These are phyloP conservation scores for Candida adriatica DNA, from an alignment of 805 yeast species.

Conservation along the genomic window DNA sequence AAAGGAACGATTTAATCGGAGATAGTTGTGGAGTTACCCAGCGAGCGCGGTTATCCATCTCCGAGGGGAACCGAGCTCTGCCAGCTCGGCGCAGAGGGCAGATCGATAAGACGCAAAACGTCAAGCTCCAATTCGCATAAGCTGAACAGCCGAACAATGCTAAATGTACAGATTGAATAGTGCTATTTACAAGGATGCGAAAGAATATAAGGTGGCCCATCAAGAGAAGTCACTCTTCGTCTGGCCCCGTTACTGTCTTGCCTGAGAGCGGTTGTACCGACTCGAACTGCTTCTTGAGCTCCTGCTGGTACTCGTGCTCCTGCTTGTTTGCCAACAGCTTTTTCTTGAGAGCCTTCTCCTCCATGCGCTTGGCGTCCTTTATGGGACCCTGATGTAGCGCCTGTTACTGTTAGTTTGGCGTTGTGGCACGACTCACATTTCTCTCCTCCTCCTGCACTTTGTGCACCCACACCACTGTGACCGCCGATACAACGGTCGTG, in stretches of 20 bases:
- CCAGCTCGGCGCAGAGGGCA: too few species aligned
- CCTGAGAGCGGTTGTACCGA: constrained; percentile 59
- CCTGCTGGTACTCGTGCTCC: constrained; percentile 62
- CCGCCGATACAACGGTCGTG: constrained; percentile 47
- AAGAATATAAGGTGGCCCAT: too few species aligned
- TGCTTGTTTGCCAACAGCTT: constrained; percentile 39
- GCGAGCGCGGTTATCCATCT: not conserved
- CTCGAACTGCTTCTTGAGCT: constrained; percentile 50
- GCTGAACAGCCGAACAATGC: not conserved
- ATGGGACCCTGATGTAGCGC: constrained; percentile 78
- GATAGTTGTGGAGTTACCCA: too few species aligned
- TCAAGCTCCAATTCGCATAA: not conserved
- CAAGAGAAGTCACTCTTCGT: too few species aligned
- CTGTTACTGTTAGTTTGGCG: constrained; percentile 22
- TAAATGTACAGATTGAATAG: too few species aligned
- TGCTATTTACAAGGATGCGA: too few species aligned
- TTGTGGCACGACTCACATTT: constrained; percentile 31
- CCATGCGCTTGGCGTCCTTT: constrained; percentile 58
- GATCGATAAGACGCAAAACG: too few species aligned
- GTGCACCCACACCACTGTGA: constrained; percentile 63
- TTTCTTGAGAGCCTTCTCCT: constrained; percentile 28
- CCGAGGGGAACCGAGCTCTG: not conserved
- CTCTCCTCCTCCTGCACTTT: constrained; percentile 63
- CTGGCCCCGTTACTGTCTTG: constrained; percentile 37
- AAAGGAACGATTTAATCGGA: too few species aligned